These are phyloP conservation scores for Pichia sp. DNA, from an alignment of 1,139 yeast species.

Conservation along the genomic window DNA sequence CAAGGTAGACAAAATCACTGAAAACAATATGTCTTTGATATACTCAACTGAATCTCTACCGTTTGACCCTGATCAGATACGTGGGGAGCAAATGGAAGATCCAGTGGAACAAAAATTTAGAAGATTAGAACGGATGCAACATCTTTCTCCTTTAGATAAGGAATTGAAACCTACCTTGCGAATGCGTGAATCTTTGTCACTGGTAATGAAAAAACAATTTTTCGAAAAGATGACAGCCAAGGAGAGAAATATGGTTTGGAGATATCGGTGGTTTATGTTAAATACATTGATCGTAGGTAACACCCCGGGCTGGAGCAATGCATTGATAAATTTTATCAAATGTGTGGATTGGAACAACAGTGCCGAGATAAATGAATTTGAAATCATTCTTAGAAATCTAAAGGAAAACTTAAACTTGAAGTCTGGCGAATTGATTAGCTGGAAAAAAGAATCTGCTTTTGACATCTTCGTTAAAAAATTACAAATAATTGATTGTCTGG, in stretches of 20 bases:
- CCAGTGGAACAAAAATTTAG: constrained; percentile 88
- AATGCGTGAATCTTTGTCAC: constrained; percentile 66
- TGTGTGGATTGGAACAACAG: constrained; percentile 88
- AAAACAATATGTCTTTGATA: neutral
- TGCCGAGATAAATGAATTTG: constrained; percentile 71
- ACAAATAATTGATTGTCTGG: constrained; percentile 90
- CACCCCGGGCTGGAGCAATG: constrained; percentile 30
- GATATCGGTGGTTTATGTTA: constrained; percentile 79
- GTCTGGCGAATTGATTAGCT: neutral
- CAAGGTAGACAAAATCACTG: constrained; percentile 31
- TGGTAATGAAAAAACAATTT: constrained; percentile 72
- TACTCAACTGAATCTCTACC: constrained; percentile 17
- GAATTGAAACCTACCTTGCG: constrained; percentile 88
- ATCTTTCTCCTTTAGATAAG: constrained; percentile 70
- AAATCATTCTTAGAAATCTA: constrained; percentile 38
- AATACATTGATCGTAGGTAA: constrained; percentile 43
- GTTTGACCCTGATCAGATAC: constrained; percentile 61
- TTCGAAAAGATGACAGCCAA: constrained; percentile 75
- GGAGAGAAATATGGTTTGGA: constrained; percentile 89
- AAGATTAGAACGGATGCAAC: constrained; percentile 75
- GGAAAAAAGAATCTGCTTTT: constrained; percentile 4
- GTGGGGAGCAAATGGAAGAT: constrained; percentile 45
- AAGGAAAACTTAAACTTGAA: constrained; percentile 15
- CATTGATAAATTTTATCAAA: constrained; percentile 70
- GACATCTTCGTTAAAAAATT: constrained; percentile 28